phyloP scores from a whole-genome alignment of 2,329 filamentous ascomycete species.

The Penicillium sp. region DNA sequence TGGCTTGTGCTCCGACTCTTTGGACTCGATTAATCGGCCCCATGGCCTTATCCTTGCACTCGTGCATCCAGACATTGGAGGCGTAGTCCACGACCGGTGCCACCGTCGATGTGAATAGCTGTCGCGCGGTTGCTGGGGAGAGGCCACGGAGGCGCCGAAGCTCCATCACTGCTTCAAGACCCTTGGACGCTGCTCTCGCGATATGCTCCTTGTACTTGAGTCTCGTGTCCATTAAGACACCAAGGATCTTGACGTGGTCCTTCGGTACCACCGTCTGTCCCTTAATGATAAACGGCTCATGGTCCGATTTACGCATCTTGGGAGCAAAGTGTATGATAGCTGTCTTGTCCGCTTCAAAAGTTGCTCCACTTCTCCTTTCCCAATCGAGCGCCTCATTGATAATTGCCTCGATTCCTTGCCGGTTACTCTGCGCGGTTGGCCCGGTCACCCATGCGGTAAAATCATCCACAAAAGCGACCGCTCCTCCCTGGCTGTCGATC shows the following conservation, averaged over 20 bases:
- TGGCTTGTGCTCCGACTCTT: constrained; percentile 26
- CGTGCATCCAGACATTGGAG: constrained; percentile 22
- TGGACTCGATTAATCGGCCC: constrained; percentile 24
- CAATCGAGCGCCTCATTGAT: constrained; percentile 23
- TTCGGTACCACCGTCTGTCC: constrained; percentile 17
- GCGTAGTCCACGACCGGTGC: constrained; percentile 29
- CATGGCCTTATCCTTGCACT: constrained; percentile 16
- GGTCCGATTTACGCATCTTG: constrained; percentile 20
- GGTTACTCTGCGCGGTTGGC: constrained; percentile 12
- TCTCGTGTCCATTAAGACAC: constrained; percentile 26
- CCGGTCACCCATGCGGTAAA: constrained; percentile 15
- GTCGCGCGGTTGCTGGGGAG: constrained; percentile 18
- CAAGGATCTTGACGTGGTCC: constrained; percentile 22
- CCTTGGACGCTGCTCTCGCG: constrained; percentile 23
- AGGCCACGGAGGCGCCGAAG: constrained; percentile 14
- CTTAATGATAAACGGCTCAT: constrained; percentile 21
- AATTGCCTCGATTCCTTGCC: constrained; percentile 14
- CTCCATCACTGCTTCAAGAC: constrained; percentile 22
- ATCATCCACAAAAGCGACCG: constrained; percentile 19
- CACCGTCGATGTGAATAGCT: constrained; percentile 26
- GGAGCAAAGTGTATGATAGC: constrained; percentile 36
- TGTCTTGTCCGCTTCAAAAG: constrained; percentile 37
- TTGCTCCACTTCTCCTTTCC: constrained; percentile 32
- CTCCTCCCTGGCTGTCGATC: constrained; percentile 29
- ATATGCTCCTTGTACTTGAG: constrained; percentile 29